A percentile compares a stretch with the other conserved stretches of the same genome.
Conservation (phyloP, 768 basidiomycete genomes). For the Vararia minispora region DNA sequence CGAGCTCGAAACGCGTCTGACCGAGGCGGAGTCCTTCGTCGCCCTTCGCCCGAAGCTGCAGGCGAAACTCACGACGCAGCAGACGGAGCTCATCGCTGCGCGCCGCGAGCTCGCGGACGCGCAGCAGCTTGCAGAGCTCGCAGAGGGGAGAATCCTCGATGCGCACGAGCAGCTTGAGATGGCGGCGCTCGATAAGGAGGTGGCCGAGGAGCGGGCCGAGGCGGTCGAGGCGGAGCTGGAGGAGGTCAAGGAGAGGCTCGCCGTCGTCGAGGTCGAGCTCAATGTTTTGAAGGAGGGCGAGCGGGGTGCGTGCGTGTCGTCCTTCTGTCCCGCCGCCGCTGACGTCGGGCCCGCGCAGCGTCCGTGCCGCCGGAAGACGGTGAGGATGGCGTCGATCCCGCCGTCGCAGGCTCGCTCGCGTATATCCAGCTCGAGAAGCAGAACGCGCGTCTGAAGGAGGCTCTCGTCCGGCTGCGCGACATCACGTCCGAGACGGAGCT, state of each 20-base stretch:
- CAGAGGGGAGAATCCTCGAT: conserved; percentile 65
- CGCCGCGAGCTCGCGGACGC: conserved; percentile 71
- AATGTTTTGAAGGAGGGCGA: conserved; percentile 61
- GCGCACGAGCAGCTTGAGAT: conserved; percentile 88
- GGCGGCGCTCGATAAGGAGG: conserved; percentile 90
- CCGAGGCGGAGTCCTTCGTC: conserved; percentile 77
- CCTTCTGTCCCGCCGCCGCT: neutral
- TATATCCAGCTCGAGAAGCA: conserved; percentile 92
- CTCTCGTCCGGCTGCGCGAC: conserved; percentile 84
- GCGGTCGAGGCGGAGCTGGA: conserved; percentile 67
- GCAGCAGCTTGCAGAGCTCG: conserved; percentile 59
- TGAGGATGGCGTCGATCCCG: conserved; percentile 21
- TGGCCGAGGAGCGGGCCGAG: conserved; percentile 90
- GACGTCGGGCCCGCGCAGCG: too few species aligned
- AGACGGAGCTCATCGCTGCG: conserved; percentile 66
- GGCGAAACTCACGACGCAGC: conserved; percentile 72
- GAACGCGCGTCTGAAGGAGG: conserved; percentile 92
- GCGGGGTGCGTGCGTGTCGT: conserved; percentile 16
- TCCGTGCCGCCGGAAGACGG: conserved; percentile 11
- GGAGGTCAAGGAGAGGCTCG: conserved; percentile 66
- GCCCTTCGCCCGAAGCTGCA: conserved; percentile 84
- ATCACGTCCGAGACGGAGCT: conserved; percentile 79
- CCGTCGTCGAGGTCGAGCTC: conserved; percentile 75
- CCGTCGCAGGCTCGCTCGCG: conserved; percentile 47
- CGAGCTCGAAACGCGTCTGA: conserved; percentile 73